These are phyloP conservation scores for Lichtheimia hyalospora DNA, from an alignment of 371 early-diverging fungal genomes.

Conservation along the genomic window DNA sequence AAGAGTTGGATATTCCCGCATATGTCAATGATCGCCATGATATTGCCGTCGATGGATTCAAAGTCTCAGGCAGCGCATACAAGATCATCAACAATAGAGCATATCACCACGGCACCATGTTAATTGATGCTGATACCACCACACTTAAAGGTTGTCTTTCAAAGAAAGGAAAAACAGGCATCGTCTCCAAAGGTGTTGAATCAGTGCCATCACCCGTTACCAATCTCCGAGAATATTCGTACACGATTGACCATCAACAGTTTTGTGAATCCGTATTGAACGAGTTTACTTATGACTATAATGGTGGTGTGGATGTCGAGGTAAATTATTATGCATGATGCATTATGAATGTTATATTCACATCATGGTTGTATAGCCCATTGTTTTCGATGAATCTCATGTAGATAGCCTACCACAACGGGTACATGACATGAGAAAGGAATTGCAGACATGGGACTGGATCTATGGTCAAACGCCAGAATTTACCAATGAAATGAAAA, in stretches of 20 bases:
- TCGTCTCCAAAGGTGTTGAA: slow-evolving; percentile 85
- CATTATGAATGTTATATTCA: no score
- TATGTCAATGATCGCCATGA: slow-evolving; percentile 89
- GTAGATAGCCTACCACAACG: slow-evolving; percentile 27
- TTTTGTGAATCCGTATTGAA: slow-evolving; percentile 78
- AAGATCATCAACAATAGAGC: slow-evolving; percentile 81
- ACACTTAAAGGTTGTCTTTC: slow-evolving; percentile 54
- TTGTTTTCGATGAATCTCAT: slow-evolving; percentile 29
- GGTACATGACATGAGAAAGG: slow-evolving; percentile 34
- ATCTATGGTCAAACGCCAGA: slow-evolving; percentile 91
- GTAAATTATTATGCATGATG: slow-evolving; percentile 11
- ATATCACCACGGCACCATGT: slow-evolving; percentile 98
- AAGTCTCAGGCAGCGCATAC: slow-evolving; percentile 95
- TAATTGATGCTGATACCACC: slow-evolving; percentile 84
- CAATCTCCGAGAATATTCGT: slow-evolving; percentile 77
- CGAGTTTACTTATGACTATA: slow-evolving; percentile 64
- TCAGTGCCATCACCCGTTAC: slow-evolving; percentile 89
- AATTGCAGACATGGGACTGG: slow-evolving; percentile 84
- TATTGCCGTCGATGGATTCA: slow-evolving; percentile 76
- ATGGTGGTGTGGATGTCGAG: slow-evolving; percentile 37
- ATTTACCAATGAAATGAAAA: slow-evolving; percentile 69
- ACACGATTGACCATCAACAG: slow-evolving; percentile 76
- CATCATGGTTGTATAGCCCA: slow-evolving; percentile 22
- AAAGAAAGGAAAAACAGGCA: slow-evolving; percentile 42
- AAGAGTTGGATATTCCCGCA: slow-evolving; percentile 82